A percentile compares a stretch with the other conserved stretches of the same genome.
Evolutionary conservation across 2,329 filamentous ascomycete species (phyloP).

Genomic region (Ramichloridium luteum): DNA sequence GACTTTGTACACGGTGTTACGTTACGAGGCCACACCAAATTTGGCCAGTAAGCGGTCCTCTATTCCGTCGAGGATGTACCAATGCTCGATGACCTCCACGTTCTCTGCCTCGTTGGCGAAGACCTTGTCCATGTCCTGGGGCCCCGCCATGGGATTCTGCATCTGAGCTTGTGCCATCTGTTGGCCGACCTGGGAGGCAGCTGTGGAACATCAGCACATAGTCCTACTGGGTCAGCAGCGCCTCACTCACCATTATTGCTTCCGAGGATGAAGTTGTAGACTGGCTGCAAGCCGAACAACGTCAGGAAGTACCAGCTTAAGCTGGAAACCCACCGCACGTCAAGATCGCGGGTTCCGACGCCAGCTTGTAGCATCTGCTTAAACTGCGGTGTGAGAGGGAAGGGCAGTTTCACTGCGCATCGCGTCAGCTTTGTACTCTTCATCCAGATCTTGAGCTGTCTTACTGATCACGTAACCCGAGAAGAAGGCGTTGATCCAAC

Average conservation of each 20-base stretch:
- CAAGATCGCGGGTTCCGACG: slow-evolving; percentile 88
- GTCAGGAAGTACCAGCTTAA: slow-evolving; percentile 99
- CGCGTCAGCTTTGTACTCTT: slow-evolving; percentile 18
- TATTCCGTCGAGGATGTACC: slow-evolving; percentile 78
- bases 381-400: slow-evolving; percentile 95
- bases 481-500: slow-evolving; percentile 99
- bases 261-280: slow-evolving; percentile 93
- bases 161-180: slow-evolving; percentile 56
- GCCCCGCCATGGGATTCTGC: slow-evolving; percentile 68
- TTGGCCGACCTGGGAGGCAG: slow-evolving; percentile 81
- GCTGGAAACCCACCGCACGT: slow-evolving; percentile 96
- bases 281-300: slow-evolving; percentile 88
- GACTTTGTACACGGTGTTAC: no score
- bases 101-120: slow-evolving; percentile 91
- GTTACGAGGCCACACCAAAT: slow-evolving; percentile 8
- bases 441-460: slow-evolving; percentile 17
- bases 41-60: slow-evolving; percentile 64
- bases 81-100: slow-evolving; percentile 84
- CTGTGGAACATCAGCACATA: slow-evolving; percentile 33
- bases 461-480: slow-evolving; percentile 93
- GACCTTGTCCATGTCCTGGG: slow-evolving; percentile 89
- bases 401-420: slow-evolving; percentile 74
- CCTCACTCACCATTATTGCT: slow-evolving; percentile 85
- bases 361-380: slow-evolving; percentile 98
- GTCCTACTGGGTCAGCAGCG: no score